Percentiles rank a stretch among this genome's conserved stretches.
These are phyloP conservation scores for Fusarium sp. DNA, from an alignment of 2,329 filamentous ascomycete species.

Conservation along the genomic window DNA sequence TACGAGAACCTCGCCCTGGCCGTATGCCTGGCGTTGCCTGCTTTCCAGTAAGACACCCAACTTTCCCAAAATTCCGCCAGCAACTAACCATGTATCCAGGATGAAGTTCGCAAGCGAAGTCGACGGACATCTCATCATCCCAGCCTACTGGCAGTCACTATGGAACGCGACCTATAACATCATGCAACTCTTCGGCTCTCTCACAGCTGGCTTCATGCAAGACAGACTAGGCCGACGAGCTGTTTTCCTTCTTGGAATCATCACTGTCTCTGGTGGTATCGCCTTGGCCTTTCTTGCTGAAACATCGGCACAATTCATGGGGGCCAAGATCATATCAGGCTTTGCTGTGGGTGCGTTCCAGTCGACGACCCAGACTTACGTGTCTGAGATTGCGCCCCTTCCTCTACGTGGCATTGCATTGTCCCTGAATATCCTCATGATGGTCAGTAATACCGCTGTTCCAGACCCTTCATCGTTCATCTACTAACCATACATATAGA, in stretches of 20 bases:
- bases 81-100: background rate
- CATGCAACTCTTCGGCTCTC: slow-evolving; percentile 16
- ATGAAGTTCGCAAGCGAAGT: slow-evolving; percentile 21
- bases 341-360: slow-evolving; percentile 22
- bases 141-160: slow-evolving; percentile 19
- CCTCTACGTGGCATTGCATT: slow-evolving; percentile 11
- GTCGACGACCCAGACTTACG: slow-evolving; percentile 25
- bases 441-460: background rate
- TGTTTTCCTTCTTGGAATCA: slow-evolving; percentile 5
- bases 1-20: slow-evolving; percentile 19
- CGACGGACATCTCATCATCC: slow-evolving; percentile 14
- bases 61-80: rapidly evolving
- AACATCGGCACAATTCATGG: slow-evolving; percentile 25
- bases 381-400: slow-evolving; percentile 7
- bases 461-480: too few relatives aligned
- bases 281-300: slow-evolving; percentile 10
- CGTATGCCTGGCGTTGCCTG: slow-evolving; percentile 15
- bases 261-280: slow-evolving; percentile 11
- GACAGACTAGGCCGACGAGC: background rate
- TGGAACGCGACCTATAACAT: slow-evolving; percentile 23
- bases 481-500: background rate
- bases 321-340: slow-evolving; percentile 22
- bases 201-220: slow-evolving; percentile 8
- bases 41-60: background rate
- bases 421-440: slow-evolving; percentile 17